A percentile compares a stretch with the other conserved stretches of the same genome.
phyloP scores from a whole-genome alignment of 2,329 filamentous ascomycete species.

The Clarireedia sp. region DNA sequence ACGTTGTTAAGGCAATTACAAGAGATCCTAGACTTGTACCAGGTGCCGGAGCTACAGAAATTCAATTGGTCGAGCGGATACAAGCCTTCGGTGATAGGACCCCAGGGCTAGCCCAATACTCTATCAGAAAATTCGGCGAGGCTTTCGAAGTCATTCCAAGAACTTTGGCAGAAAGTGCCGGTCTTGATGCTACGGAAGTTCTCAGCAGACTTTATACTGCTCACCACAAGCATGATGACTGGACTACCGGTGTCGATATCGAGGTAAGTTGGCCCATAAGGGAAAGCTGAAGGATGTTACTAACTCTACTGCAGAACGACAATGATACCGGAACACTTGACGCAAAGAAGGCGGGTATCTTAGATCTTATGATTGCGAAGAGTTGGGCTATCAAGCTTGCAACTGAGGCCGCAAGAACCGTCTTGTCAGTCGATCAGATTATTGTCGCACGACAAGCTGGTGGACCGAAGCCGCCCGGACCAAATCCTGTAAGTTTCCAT shows the following conservation, averaged over 20 bases:
- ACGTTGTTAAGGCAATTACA: constrained; percentile 97
- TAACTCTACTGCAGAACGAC: constrained; percentile 48
- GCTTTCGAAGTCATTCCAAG: constrained; percentile 96
- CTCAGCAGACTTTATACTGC: constrained; percentile 87
- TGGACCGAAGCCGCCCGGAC: constrained; percentile 91
- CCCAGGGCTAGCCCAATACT: constrained; percentile 85
- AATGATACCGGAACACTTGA: constrained; percentile 76
- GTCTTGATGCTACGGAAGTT: constrained; percentile 94
- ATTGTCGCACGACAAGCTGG: constrained; percentile 97
- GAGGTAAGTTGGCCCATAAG: constrained; percentile 45
- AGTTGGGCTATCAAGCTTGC: constrained; percentile 96
- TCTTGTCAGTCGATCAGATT: constrained; percentile 96
- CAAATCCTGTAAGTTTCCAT: constrained; percentile 54
- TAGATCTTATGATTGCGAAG: constrained; percentile 88
- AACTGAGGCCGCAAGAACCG: constrained; percentile 86
- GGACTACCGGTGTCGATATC: constrained; percentile 89
- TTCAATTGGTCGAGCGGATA: constrained; percentile 88
- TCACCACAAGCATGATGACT: constrained; percentile 80
- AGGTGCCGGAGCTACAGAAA: constrained; percentile 88
- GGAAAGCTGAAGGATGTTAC: not conserved
- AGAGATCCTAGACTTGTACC: constrained; percentile 86
- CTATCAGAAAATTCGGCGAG: constrained; percentile 95
- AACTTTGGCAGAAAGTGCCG: constrained; percentile 88
- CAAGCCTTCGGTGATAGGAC: constrained; percentile 87
- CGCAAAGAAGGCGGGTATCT: constrained; percentile 77